Percentiles rank a stretch among this genome's conserved stretches.
These are phyloP conservation scores for Suhomyces terraborum DNA, from an alignment of 1,139 yeast species.

Conservation along the genomic window DNA sequence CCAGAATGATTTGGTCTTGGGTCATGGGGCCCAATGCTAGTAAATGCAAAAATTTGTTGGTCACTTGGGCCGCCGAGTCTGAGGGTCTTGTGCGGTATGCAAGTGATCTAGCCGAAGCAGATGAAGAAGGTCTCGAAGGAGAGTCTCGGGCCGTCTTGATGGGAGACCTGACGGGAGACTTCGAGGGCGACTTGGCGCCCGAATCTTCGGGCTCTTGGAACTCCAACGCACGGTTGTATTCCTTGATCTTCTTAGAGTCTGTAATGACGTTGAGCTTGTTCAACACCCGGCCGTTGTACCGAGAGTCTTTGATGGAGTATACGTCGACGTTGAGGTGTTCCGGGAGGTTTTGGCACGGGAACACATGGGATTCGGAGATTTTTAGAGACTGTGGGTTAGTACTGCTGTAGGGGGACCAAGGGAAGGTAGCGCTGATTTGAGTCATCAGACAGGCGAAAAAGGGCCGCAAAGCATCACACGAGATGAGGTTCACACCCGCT, in stretches of 20 bases:
- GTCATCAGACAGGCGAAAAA: neutral
- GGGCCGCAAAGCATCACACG: no score
- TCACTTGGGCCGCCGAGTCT: slow-evolving; percentile 27
- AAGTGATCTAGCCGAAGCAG: slow-evolving; percentile 6
- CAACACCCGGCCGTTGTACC: slow-evolving; percentile 35
- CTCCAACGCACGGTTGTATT: slow-evolving; percentile 19
- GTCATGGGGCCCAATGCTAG: slow-evolving; percentile 46
- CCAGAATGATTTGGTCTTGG: slow-evolving; percentile 16
- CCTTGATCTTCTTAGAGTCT: slow-evolving; percentile 33
- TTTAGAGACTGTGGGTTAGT: slow-evolving; percentile 29
- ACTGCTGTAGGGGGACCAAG: neutral
- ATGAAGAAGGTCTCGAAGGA: slow-evolving; percentile 9
- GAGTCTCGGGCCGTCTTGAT: neutral
- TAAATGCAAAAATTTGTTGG: slow-evolving; percentile 34
- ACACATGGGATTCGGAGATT: slow-evolving; percentile 29
- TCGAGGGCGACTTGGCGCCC: slow-evolving; percentile 11
- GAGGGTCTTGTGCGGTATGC: slow-evolving; percentile 24
- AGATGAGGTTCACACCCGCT: no score
- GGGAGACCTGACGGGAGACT: slow-evolving; percentile 8
- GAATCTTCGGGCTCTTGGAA: slow-evolving; percentile 6
- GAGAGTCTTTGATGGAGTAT: slow-evolving; percentile 25
- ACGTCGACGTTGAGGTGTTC: slow-evolving; percentile 43
- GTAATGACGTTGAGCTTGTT: slow-evolving; percentile 37
- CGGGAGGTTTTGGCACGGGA: slow-evolving; percentile 38
- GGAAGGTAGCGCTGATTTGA: neutral